Evolutionary conservation across 1,284 basidiomycete genomes (phyloP).

Genomic region (Meira miltonrushii): DNA sequence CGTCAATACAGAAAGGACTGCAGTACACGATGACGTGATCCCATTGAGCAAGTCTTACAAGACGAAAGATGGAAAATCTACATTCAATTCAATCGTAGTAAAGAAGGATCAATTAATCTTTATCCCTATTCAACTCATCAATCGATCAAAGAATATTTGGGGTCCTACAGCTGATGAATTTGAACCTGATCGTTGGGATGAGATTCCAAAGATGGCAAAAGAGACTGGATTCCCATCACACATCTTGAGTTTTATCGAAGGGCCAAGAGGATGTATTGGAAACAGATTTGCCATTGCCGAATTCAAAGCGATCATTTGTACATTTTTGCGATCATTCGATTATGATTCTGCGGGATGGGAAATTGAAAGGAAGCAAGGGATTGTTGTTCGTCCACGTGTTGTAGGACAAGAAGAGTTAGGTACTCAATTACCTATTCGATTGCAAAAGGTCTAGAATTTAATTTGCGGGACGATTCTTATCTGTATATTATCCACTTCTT

Average conservation of each 20-base stretch:
- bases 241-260: constrained; percentile 40
- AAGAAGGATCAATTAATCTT: constrained; percentile 28
- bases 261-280: constrained; percentile 43
- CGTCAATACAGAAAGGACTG: constrained; percentile 29
- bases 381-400: constrained; percentile 22
- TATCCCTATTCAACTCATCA: constrained; percentile 35
- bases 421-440: constrained; percentile 31
- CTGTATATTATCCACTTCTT: too few species aligned
- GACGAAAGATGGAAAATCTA: constrained; percentile 22
- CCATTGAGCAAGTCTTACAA: constrained; percentile 36
- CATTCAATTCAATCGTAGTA: constrained; percentile 31
- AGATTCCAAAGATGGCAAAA: constrained; percentile 19
- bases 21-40: constrained; percentile 25
- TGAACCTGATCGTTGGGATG: constrained; percentile 39
- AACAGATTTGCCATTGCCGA: constrained; percentile 41
- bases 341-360: constrained; percentile 35
- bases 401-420: constrained; percentile 36
- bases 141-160: constrained; percentile 28
- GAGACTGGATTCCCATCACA: constrained; percentile 24
- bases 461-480: too few species aligned
- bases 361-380: constrained; percentile 31
- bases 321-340: constrained; percentile 28
- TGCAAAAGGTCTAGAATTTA: constrained; percentile 15
- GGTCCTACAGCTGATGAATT: constrained; percentile 33
- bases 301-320: constrained; percentile 40